phyloP scores from a whole-genome alignment of 2,329 filamentous ascomycete species.

The Trichoderma koningiopsis region DNA sequence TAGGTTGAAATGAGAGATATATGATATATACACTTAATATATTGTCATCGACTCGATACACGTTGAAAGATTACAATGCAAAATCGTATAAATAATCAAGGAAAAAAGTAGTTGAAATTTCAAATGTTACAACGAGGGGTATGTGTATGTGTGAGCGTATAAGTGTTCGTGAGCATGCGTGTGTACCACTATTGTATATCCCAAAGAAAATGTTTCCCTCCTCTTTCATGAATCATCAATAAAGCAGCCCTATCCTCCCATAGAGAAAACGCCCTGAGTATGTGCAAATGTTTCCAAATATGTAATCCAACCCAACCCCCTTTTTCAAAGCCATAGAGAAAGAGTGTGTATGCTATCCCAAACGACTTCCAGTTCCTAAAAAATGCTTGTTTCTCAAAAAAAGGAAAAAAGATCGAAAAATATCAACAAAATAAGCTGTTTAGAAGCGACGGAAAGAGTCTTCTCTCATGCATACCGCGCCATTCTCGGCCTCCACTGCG shows the following conservation, averaged over 20 bases:
- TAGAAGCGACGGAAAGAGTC: not conserved
- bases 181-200: not conserved
- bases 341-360: not conserved
- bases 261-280: slow-evolving; percentile 17
- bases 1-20: not conserved
- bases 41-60: not conserved
- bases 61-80: not conserved
- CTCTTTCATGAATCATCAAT: slow-evolving; percentile 19
- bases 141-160: slow-evolving; percentile 5
- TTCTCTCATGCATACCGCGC: slow-evolving; percentile 37
- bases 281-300: slow-evolving; percentile 1
- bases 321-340: not conserved
- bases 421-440: not conserved
- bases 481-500: slow-evolving; percentile 30
- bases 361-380: not conserved
- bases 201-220: slow-evolving; percentile 3
- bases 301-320: too few species aligned
- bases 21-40: too few species aligned
- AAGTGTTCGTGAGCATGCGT: not conserved
- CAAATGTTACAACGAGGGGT: slow-evolving; percentile 1
- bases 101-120: not conserved
- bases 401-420: not conserved
- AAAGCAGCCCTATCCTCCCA: not conserved
- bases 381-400: not conserved
- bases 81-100: not conserved